These are phyloP conservation scores for Aquilaria agallochum DNA, from an alignment of 441 rosid species.

Conservation along the genomic window DNA sequence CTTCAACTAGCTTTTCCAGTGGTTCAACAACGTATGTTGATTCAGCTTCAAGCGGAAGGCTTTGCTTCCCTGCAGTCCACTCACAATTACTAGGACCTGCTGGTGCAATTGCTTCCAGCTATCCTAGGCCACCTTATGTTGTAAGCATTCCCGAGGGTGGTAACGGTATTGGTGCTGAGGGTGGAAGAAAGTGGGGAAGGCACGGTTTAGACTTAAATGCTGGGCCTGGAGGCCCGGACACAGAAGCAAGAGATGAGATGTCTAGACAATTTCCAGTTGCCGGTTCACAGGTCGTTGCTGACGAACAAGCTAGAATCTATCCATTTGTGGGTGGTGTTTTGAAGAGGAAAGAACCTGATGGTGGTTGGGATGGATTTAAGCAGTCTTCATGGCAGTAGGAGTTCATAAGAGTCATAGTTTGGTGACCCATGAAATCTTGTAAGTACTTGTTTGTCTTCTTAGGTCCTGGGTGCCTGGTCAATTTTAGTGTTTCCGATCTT, in stretches of 20 bases:
- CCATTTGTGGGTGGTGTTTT: conserved; percentile 46
- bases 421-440: conserved; percentile 39
- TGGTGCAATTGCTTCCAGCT: conserved; percentile 38
- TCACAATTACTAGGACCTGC: conserved; percentile 53
- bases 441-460: conserved; percentile 21
- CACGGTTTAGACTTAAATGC: conserved; percentile 53
- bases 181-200: conserved; percentile 45
- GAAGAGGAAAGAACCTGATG: conserved; percentile 74
- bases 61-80: conserved; percentile 39
- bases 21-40: conserved; percentile 48
- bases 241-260: conserved; percentile 47
- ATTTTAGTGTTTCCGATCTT: not conserved
- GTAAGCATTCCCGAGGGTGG: conserved; percentile 46
- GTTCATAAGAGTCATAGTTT: conserved; percentile 20
- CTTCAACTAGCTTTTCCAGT: conserved; percentile 41
- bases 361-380: conserved; percentile 73
- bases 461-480: not conserved
- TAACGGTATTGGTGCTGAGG: conserved; percentile 32
- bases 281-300: conserved; percentile 35
- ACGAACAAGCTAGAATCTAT: conserved; percentile 59
- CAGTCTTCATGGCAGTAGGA: conserved; percentile 62
- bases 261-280: conserved; percentile 36
- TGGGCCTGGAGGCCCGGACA: conserved; percentile 55
- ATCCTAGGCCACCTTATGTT: conserved; percentile 38
- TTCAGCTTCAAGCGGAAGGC: conserved; percentile 49